phyloP scores from a whole-genome alignment of 768 basidiomycete genomes.

The Termitomyces sp. region DNA sequence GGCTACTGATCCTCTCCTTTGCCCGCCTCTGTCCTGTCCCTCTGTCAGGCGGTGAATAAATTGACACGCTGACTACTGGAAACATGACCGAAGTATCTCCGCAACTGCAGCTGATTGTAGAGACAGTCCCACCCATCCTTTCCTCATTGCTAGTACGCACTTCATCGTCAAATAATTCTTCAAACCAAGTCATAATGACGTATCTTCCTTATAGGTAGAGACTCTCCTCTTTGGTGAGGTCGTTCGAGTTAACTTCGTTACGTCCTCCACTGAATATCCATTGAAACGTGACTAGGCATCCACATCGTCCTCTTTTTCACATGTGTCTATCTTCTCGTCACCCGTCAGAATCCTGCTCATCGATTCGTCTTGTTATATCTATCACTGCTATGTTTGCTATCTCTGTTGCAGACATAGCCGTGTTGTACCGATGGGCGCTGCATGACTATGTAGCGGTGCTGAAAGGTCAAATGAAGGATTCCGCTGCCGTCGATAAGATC shows the following conservation, averaged over 20 bases:
- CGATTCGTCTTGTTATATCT: neutral
- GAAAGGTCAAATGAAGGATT: neutral
- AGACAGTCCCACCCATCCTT: neutral
- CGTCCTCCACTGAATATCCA: neutral
- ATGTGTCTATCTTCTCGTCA: neutral
- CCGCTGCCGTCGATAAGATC: neutral
- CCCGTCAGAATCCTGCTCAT: neutral
- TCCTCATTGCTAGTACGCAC: neutral
- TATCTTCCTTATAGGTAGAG: neutral
- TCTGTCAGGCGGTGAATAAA: neutral
- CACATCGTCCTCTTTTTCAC: constrained; percentile 1
- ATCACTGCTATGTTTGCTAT: neutral
- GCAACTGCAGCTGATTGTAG: neutral
- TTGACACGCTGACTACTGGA: neutral
- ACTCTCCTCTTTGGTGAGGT: neutral
- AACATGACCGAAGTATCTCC: neutral
- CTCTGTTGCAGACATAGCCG: neutral
- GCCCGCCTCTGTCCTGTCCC: neutral
- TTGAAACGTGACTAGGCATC: neutral
- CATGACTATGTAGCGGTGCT: neutral
- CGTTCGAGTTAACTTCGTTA: neutral
- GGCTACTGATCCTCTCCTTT: neutral
- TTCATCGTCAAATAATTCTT: neutral
- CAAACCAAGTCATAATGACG: neutral
- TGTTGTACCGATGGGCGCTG: neutral